Evolutionary conservation across 2,329 filamentous ascomycete species (phyloP), one percentile per base, ranked within the genome.

Genomic region (Pseudocercospora cruenta): DNA sequence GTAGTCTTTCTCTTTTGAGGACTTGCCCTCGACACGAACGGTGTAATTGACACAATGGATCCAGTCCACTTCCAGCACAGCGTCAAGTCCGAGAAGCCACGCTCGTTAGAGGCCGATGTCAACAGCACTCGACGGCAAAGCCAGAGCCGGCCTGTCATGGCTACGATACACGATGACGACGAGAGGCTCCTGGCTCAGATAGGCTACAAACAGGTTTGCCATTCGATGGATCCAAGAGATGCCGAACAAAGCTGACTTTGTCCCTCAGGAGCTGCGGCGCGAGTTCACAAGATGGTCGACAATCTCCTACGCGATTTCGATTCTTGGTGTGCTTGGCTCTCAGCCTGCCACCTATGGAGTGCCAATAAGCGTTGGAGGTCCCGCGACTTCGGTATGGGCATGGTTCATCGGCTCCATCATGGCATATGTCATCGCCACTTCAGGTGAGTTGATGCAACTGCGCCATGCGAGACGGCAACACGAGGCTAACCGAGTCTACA

Each of bases 241-340:
- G 19, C 7, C 5, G 39, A 43, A 8, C 39, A 16, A 19, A 19
- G 55, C 26, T 68, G 66, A 79, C 71, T 24, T 9, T 6, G 19
- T 16, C 12, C 4, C 14, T 26, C 65, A 89, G 87, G 87, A 89
- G 74, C 74, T 90, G 26, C 82, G 82, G 70, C 82, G 88, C 62
- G 86, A 90, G 70, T 90, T 90, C 73, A 88, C 85, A 43, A 87
- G 86, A 82, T 89, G 86, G 86, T 89, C 87, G 3, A 89, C 87
- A 2, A 80, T 89, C 3, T 89, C 87, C 3, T 90, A 89, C 77
- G 87, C 87, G 26, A 88, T 90, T 67, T 89, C 87, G 10, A 88
- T 90, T 67, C 78, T 89, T 5, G 87, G 87, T 31, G 86, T 90
- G 2, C 75, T 90, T 1, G 87, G 87, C n/a, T 89, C 87, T 0